These are phyloP conservation scores for Phylloporus scabripes DNA, from an alignment of 768 basidiomycete genomes.

Conservation along the genomic window DNA sequence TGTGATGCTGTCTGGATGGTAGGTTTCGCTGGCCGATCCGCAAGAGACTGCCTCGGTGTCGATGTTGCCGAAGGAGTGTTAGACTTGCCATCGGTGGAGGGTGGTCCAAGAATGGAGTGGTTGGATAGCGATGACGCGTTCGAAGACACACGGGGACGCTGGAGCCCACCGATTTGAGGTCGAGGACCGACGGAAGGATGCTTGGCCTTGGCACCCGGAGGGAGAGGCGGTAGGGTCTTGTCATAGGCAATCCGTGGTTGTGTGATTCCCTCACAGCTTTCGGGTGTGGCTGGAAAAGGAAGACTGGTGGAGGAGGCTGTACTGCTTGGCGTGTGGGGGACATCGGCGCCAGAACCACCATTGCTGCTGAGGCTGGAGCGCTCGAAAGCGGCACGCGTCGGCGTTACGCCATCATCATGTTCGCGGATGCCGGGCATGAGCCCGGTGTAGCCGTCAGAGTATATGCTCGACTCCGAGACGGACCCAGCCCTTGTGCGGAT, in stretches of 20 bases:
- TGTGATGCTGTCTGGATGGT: slow-evolving; percentile 7
- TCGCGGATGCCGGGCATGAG: slow-evolving; percentile 29
- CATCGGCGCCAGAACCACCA: slow-evolving; percentile 11
- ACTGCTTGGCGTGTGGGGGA: slow-evolving; percentile 28
- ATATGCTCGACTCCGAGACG: slow-evolving; percentile 16
- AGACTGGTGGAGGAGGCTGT: slow-evolving; percentile 28
- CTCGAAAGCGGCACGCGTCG: slow-evolving; percentile 26
- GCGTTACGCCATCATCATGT: slow-evolving; percentile 26
- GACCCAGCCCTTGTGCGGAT: slow-evolving; percentile 13
- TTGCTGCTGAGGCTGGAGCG: slow-evolving; percentile 25
- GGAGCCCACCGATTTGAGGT: slow-evolving; percentile 6
- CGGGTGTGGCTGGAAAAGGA: slow-evolving; percentile 26
- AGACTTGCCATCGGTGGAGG: slow-evolving; percentile 5
- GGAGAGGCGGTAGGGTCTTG: slow-evolving; percentile 31
- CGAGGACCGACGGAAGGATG: slow-evolving; percentile 19
- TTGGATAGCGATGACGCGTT: slow-evolving; percentile 26
- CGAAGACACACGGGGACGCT: slow-evolving; percentile 32
- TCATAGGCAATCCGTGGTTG: slow-evolving; percentile 13
- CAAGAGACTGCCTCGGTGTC: slow-evolving; percentile 10
- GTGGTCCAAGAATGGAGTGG: slow-evolving; percentile 11
- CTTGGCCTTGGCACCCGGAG: slow-evolving; percentile 12
- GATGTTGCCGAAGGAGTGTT: slow-evolving; percentile 9
- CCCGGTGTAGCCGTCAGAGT: slow-evolving; percentile 8
- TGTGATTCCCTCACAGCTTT: slow-evolving; percentile 18
- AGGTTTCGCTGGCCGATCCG: slow-evolving; percentile 6